Evolutionary conservation across 495 filamentous ascomycete species (phyloP).

Genomic region (Aspergillus mulundensis): DNA sequence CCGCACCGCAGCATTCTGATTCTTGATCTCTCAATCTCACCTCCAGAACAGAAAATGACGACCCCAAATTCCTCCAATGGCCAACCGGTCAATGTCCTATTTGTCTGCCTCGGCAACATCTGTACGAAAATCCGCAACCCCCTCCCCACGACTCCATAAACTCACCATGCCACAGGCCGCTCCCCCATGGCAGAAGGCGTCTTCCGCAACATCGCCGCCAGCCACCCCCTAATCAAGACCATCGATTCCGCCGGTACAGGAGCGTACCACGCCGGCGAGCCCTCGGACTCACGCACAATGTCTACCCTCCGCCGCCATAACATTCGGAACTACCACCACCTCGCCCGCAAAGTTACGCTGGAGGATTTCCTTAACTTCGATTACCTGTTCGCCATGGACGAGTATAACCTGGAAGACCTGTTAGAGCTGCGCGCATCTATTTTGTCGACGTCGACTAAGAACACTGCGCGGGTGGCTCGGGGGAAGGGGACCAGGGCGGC

Average conservation of each 20-base stretch:
- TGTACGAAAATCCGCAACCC: conserved; percentile 48
- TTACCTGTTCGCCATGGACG: conserved; percentile 93
- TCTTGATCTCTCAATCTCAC: neutral
- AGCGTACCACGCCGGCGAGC: conserved; percentile 70
- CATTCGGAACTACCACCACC: conserved; percentile 72
- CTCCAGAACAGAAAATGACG: conserved; percentile 13
- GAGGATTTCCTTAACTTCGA: conserved; percentile 81
- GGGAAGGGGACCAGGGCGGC: conserved; percentile 26
- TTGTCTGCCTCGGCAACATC: conserved; percentile 96
- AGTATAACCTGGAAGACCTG: conserved; percentile 73
- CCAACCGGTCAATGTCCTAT: conserved; percentile 69
- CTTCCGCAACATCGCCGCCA: conserved; percentile 67
- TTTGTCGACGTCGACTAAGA: conserved; percentile 41
- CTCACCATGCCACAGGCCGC: conserved; percentile 35
- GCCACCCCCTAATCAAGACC: conserved; percentile 54
- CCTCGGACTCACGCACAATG: conserved; percentile 82
- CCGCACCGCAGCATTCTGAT: neutral
- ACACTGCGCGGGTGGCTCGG: conserved; percentile 18
- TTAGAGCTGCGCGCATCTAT: conserved; percentile 52
- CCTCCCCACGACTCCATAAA: conserved; percentile 2
- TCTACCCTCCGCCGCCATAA: conserved; percentile 68
- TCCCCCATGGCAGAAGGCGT: conserved; percentile 96
- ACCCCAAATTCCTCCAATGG: conserved; percentile 13
- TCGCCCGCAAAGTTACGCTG: conserved; percentile 66
- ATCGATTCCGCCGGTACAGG: conserved; percentile 91